Base-by-base conservation (phyloP, 2,329 filamentous ascomycete species). In the Beauveria bassiana region DNA sequence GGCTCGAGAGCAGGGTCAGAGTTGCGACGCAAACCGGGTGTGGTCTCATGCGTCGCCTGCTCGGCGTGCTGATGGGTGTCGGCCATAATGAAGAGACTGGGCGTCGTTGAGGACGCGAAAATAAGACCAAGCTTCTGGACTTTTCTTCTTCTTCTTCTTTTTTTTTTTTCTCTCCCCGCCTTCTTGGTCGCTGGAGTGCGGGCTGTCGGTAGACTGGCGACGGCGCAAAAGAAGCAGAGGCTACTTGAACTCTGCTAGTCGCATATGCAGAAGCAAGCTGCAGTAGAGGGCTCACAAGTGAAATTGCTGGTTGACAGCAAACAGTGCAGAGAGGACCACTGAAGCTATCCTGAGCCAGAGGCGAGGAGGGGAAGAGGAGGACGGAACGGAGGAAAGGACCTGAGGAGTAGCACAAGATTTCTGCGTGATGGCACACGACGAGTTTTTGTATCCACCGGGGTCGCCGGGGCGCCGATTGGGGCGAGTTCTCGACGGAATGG, bases 1-100 rank as follows among this genome's bases (percentile, higher is more conserved):
- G 73, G 70, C 45, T 77, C 71, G 56, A 75, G 69, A 20, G 71
- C 71, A 42, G 71, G 71, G 60, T 73, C 71, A 28, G 70, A 65
- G 62, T 68, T 70, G 63, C 69, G 67, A 45, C 68, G 69, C 63
- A 66, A 47, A 22, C 61, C 61, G 20, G 61, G 53, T 5, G 54
- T 62, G 40, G 61, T 62, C 54, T 62, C 54, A 31, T 62, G 61
- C 7, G 54, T 49, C 49, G 54, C 61, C 54, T 58, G 28, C 26
- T 34, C 31, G 61, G 40, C 54, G 16, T 53, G n/a, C 18, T 52
- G 38, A 20, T 46, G 42, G 5, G 38, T 20, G 3, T 62, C 54
- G 49, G 53, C 49, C 61, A 62, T 62, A 47, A 16, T 20, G 58
- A 52, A 12, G n/a, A 22, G 5, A 24, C 5, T 40, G 28, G 12